Base-by-base conservation (phyloP, 352 stramenopile genomes). In the Thraustotheca clavata region DNA sequence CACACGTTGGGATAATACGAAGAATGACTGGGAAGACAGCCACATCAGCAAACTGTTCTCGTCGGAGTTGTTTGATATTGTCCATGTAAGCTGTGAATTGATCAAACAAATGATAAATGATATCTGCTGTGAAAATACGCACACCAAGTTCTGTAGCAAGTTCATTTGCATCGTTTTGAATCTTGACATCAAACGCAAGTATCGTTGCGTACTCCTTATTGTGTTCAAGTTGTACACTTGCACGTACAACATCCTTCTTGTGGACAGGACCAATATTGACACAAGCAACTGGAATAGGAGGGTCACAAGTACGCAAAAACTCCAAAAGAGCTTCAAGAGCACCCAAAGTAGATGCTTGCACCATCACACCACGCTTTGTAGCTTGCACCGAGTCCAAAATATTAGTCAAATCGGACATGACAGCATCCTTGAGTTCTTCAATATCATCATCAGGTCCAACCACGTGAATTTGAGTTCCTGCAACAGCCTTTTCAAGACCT, bases 61-160 rank as follows among this genome's bases (percentile, higher is more conserved):
- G 80, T 59, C 93, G 79, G 43, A 86, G 77, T 72, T 96, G 83
- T 52, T 87, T 93, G 50, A 98, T 95, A 67, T 98, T 88, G 67
- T 98, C 91, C 72, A 99, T 97, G 76, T 99, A 98, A 9, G 87
- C 78, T 41, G 94, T 98, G 75, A 99, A 99, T 71, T 99, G 95
- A 76, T 99, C 96, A 70, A 99, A 99, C 50, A 99, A 79, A 80
- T 99, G 96, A 79, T 99, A 99, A 77, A 99, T 99, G 71, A 99
- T 99, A 70, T 99, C 97, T 31, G 97, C 97, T 18, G 96, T 99
- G 80, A 99, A 99, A 72, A 99, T 99, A 39, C 90, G 81, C 47
- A 99, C 96, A 63, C 93, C 91, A 40, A 97, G 85, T 52, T 98
- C 91, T 46, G 93, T 69, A 6, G 94, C 79, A 60, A 95, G 70